phyloP scores from a whole-genome alignment of 371 early-diverging fungal species.

The Caulochytrium protostelioides region DNA sequence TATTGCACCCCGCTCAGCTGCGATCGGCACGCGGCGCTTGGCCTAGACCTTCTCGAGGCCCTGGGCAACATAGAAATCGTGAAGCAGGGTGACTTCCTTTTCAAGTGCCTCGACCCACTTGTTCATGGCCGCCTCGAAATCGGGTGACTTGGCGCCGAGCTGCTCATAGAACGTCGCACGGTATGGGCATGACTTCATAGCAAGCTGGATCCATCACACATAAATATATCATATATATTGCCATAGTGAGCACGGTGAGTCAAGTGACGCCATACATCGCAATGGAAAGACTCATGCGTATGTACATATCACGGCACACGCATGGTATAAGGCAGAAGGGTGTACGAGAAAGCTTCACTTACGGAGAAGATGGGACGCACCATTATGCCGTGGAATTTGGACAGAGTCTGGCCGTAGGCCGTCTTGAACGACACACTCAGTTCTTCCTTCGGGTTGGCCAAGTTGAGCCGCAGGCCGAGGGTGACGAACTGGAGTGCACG shows the following conservation, averaged over 20 bases:
- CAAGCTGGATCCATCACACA: conserved; percentile 27
- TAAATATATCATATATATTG: no score
- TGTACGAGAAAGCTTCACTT: conserved; percentile 10
- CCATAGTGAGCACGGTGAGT: not conserved
- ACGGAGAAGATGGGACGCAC: conserved; percentile 59
- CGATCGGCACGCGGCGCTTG: no score
- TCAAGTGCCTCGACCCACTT: conserved; percentile 54
- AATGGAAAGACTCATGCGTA: not conserved
- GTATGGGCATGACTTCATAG: conserved; percentile 84
- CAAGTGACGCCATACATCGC: not conserved
- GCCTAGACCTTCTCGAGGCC: no score
- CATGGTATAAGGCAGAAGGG: no score
- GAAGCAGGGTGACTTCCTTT: conserved; percentile 29
- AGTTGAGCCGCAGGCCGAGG: conserved; percentile 45
- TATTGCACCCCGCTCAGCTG: no score
- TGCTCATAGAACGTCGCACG: conserved; percentile 68
- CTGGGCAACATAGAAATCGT: conserved; percentile 31
- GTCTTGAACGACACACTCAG: conserved; percentile 54
- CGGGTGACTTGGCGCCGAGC: conserved; percentile 40
- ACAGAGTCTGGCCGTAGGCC: conserved; percentile 59
- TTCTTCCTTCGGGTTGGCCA: conserved; percentile 48
- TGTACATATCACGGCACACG: no score
- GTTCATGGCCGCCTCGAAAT: conserved; percentile 30
- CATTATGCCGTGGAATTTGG: conserved; percentile 56
- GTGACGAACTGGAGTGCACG: conserved; percentile 76